Evolutionary conservation across 1,284 basidiomycete species (phyloP), one percentile per base, ranked within the genome.

Genomic region (Boletus albobrunnescens): DNA sequence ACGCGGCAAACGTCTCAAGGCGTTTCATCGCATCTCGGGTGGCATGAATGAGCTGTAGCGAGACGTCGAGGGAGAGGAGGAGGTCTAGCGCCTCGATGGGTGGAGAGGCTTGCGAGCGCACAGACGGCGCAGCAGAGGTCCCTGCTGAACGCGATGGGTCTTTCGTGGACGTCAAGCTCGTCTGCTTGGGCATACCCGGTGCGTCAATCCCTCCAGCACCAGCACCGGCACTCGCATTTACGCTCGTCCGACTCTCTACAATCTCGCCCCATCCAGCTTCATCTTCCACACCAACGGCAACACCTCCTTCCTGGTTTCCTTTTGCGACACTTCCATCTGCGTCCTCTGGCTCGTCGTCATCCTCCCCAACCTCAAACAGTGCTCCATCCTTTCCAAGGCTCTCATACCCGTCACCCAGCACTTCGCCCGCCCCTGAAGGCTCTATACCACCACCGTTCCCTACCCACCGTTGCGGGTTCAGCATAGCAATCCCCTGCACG

Each of bases 21-120:
- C 95, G 81, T 67, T 97, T 97, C 40, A 96, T 76, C 0, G 86
- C 81, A 51, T 97, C 93, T 42, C 94, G 85, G 58, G 93, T 84
- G 0, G 89, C 84, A 55, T 98, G 93, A 48, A 99, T 95, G 24
- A 98, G 78, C 60, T 95, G 88, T 0, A 99, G 74, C 0, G 93
- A 92, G 2, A 87, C 81, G 60, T 98, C 94, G 4, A 99, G 79
- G 2, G 92, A 96, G 3, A 99, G 82, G 1, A 97, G 74, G 3
- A 95, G 75, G 55, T 97, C 92, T 10, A 97, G 76, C 2, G 57
- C 51, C n/a, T 47, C 49, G 24, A 36, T n/a, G 10, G 51, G 11
- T n/a, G 19, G 31, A 4, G 37, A 35, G 11, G 37, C 19, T 11
- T 41, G 44, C 20, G 47, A 41, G 6, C 9, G 44, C 4, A 16